Evolutionary conservation across 2,329 filamentous ascomycete species (phyloP).

Genomic region (Hymenoscyphus linearis): DNA sequence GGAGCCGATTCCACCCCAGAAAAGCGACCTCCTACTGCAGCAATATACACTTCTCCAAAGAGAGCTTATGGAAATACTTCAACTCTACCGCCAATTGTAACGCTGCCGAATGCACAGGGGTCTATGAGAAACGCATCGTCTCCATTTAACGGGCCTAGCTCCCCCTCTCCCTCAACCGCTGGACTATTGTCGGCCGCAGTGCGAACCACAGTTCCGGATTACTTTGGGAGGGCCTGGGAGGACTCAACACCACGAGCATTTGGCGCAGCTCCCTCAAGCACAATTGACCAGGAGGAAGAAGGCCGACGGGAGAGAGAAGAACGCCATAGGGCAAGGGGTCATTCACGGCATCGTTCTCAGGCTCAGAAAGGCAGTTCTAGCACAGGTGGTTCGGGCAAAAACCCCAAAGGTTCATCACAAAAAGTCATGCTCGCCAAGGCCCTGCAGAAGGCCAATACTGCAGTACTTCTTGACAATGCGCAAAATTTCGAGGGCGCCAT

Average conservation of each 20-base stretch:
- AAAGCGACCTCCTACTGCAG: conserved; percentile 22
- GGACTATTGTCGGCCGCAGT: conserved; percentile 31
- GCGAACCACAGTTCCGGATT: conserved; percentile 29
- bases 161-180: conserved; percentile 30
- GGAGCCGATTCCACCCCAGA: conserved; percentile 14
- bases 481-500: conserved; percentile 91
- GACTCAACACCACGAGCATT: conserved; percentile 24
- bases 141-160: conserved; percentile 25
- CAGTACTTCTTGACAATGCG: conserved; percentile 91
- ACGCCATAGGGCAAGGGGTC: conserved; percentile 25
- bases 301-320: conserved; percentile 8
- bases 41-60: conserved; percentile 18
- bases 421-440: conserved; percentile 97
- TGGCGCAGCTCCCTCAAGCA: conserved; percentile 17
- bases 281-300: conserved; percentile 11
- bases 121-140: conserved; percentile 23
- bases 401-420: conserved; percentile 58
- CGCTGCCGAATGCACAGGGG: conserved; percentile 27
- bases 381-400: conserved; percentile 31
- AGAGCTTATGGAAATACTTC: conserved; percentile 3
- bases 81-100: conserved; percentile 29
- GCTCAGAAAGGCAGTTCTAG: conserved; percentile 42
- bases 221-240: conserved; percentile 29
- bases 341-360: conserved; percentile 43
- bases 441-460: conserved; percentile 90